phyloP scores from a whole-genome alignment of 2,329 filamentous ascomycete species.

The Nakataea oryzae region DNA sequence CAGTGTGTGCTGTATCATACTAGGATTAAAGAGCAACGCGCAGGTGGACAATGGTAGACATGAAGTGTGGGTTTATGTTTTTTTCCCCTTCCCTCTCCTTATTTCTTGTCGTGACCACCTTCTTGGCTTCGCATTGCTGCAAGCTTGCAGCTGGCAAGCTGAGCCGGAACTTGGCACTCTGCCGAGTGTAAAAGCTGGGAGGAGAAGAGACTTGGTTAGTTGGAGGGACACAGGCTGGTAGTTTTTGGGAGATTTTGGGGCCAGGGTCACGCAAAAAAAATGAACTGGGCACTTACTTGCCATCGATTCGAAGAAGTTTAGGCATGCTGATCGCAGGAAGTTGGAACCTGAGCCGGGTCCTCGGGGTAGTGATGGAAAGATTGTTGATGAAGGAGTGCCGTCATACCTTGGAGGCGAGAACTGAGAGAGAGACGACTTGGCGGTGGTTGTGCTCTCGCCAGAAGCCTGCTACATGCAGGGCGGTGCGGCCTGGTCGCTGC shows the following conservation, averaged over 20 bases:
- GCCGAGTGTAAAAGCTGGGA: background rate
- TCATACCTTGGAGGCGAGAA: no score
- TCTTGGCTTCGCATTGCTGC: background rate
- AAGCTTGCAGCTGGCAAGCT: background rate
- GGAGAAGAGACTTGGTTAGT: background rate
- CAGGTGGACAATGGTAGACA: background rate
- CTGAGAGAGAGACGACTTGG: no score
- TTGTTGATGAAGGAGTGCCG: background rate
- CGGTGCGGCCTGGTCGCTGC: no score
- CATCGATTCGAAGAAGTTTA: background rate
- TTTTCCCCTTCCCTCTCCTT: background rate
- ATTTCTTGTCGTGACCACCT: background rate
- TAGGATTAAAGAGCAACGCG: constrained; percentile 3
- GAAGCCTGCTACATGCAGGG: background rate
- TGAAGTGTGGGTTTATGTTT: background rate
- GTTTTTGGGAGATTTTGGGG: no score
- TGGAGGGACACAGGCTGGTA: no score
- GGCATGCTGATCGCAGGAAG: background rate
- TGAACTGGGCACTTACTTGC: background rate
- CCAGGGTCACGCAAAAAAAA: no score
- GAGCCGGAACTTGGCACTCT: constrained; percentile 14
- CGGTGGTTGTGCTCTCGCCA: no score
- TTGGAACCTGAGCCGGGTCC: no score
- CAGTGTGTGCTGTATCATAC: constrained; percentile 1
- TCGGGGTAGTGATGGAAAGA: background rate